Evolutionary conservation across 2,329 filamentous ascomycete species (phyloP).

Genomic region (Sporothrix mexicana): DNA sequence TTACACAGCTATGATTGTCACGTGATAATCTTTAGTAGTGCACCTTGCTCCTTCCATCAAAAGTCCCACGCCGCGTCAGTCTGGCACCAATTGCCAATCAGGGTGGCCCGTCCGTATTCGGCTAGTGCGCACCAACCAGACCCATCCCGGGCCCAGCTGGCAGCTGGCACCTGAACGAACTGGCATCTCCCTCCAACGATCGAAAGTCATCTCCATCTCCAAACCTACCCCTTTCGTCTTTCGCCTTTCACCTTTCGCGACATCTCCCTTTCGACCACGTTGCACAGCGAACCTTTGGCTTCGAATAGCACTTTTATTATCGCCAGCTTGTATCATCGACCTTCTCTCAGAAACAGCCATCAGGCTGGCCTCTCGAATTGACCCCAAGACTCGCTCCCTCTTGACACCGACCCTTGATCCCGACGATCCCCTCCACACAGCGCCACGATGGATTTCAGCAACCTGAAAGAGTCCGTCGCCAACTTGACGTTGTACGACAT

Average conservation of each 20-base stretch:
- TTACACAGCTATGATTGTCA: not conserved
- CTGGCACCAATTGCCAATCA: constrained; percentile 24
- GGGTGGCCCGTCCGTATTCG: not conserved
- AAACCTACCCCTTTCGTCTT: no score
- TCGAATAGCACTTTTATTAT: not conserved
- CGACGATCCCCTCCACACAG: not conserved
- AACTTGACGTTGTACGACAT: constrained; percentile 94
- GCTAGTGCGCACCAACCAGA: constrained; percentile 10
- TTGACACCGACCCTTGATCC: not conserved
- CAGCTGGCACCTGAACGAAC: not conserved
- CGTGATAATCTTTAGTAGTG: not conserved
- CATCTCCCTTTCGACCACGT: not conserved
- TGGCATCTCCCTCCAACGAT: constrained; percentile 20
- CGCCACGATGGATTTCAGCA: constrained; percentile 77
- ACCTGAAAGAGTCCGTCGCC: constrained; percentile 82
- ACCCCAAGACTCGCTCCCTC: not conserved
- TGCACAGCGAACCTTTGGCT: not conserved
- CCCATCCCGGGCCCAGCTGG: constrained; percentile 27
- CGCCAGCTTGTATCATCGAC: not conserved
- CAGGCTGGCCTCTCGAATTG: constrained; percentile 14
- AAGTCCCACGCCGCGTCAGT: not conserved
- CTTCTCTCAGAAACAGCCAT: not conserved
- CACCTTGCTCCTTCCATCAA: not conserved
- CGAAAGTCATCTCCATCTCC: not conserved
- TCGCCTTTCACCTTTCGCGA: constrained; percentile 23